Evolutionary conservation across 2,329 filamentous ascomycete genomes (phyloP).

Genomic region (Fusarium heterosporum): DNA sequence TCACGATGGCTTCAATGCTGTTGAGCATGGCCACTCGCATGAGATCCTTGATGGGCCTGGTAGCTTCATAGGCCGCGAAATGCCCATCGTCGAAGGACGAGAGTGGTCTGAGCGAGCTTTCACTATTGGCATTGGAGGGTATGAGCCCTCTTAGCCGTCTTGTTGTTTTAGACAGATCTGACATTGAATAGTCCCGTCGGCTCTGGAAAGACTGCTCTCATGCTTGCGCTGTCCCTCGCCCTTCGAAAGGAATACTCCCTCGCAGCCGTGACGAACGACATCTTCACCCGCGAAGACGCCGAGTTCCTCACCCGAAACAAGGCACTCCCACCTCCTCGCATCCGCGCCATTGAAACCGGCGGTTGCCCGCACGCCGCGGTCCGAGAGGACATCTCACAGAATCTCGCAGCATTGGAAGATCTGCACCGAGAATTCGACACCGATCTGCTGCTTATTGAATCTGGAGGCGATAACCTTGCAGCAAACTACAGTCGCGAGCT

Average conservation of each 20-base stretch:
- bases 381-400: constrained; percentile 94
- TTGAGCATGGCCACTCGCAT: constrained; percentile 92
- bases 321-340: constrained; percentile 84
- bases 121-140: constrained; percentile 98
- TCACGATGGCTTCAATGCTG: constrained; percentile 63
- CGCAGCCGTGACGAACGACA: constrained; percentile 97
- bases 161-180: not conserved
- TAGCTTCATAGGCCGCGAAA: constrained; percentile 88
- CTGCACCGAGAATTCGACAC: constrained; percentile 83
- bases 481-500: constrained; percentile 96
- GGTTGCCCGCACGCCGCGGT: constrained; percentile 97
- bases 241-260: constrained; percentile 86
- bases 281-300: constrained; percentile 98
- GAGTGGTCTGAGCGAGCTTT: constrained; percentile 92
- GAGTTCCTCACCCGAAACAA: constrained; percentile 92
- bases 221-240: constrained; percentile 90
- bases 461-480: constrained; percentile 94
- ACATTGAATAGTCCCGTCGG: constrained; percentile 80
- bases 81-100: constrained; percentile 90
- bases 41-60: constrained; percentile 96
- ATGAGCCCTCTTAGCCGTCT: constrained; percentile 48
- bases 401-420: constrained; percentile 91
- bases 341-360: constrained; percentile 96
- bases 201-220: constrained; percentile 96
- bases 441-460: constrained; percentile 93